phyloP scores from a whole-genome alignment of 2,329 filamentous ascomycete genomes.

The Ophiocordyceps camponoti-floridani region DNA sequence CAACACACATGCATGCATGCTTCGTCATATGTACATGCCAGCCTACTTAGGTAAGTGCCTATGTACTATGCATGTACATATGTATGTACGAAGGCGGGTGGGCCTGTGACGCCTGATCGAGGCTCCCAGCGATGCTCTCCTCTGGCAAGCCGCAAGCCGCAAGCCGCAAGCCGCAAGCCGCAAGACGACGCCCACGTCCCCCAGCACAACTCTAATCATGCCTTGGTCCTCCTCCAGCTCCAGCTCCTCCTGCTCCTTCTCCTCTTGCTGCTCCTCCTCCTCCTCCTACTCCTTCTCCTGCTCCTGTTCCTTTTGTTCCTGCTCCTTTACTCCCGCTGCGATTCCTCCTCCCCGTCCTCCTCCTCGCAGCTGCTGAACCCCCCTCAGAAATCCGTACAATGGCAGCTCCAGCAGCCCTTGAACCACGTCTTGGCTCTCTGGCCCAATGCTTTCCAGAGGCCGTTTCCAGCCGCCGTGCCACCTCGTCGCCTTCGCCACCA shows the following conservation, averaged over 20 bases:
- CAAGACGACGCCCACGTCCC: background rate
- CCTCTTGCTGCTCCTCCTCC: background rate
- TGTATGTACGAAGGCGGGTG: too few relatives aligned
- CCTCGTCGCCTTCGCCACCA: background rate
- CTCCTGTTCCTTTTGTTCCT: background rate
- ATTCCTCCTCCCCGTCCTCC: background rate
- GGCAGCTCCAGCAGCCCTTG: slow-evolving; percentile 1
- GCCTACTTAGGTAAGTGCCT: too few relatives aligned
- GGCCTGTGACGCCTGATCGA: too few relatives aligned
- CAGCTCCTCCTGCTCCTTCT: background rate
- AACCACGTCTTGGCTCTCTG: background rate
- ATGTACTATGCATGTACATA: too few relatives aligned
- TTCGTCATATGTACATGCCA: too few relatives aligned
- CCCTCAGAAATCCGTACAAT: slow-evolving; percentile 1
- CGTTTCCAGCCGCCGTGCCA: background rate
- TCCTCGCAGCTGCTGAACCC: background rate
- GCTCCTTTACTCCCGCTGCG: background rate
- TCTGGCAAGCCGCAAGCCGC: too few relatives aligned
- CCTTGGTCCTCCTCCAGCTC: too few relatives aligned
- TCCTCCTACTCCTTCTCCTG: background rate
- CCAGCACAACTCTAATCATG: background rate
- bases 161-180: too few relatives aligned
- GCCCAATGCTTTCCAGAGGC: background rate
- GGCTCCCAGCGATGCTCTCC: too few relatives aligned
- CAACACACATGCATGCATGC: too few relatives aligned